These are phyloP conservation scores for Exophiala oligosperma DNA, from an alignment of 2,329 filamentous ascomycete genomes.

Conservation along the genomic window DNA sequence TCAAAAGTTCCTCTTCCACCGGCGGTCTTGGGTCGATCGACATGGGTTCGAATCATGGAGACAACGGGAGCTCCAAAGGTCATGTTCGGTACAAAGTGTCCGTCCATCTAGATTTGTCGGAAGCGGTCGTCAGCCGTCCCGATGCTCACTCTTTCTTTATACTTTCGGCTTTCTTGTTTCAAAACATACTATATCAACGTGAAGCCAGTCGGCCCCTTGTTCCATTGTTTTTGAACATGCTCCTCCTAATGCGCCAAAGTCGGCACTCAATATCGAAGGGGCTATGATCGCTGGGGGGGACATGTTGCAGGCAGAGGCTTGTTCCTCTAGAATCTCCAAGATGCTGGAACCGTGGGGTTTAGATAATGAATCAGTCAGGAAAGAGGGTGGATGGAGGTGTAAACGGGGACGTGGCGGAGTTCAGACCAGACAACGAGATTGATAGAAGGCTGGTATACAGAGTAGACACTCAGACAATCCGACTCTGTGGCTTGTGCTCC, in stretches of 20 bases:
- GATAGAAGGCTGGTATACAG: too few species aligned
- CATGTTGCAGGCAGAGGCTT: slow-evolving; percentile 56
- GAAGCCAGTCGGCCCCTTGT: slow-evolving; percentile 86
- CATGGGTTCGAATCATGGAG: slow-evolving; percentile 85
- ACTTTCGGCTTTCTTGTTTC: not conserved
- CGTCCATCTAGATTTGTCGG: slow-evolving; percentile 65
- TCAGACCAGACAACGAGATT: too few species aligned
- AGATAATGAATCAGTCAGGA: too few species aligned
- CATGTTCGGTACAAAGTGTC: slow-evolving; percentile 98
- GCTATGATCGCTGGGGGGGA: slow-evolving; percentile 90
- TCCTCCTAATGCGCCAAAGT: slow-evolving; percentile 85
- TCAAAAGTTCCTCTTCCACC: slow-evolving; percentile 91
- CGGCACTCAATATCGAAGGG: slow-evolving; percentile 95
- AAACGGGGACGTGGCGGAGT: too few species aligned
- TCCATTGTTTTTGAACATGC: slow-evolving; percentile 85
- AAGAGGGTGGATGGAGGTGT: too few species aligned
- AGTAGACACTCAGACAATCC: too few species aligned
- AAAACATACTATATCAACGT: slow-evolving; percentile 78
- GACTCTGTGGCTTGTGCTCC: too few species aligned
- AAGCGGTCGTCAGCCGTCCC: not conserved
- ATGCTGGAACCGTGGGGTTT: too few species aligned
- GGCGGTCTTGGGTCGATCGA: slow-evolving; percentile 68
- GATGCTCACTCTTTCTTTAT: not conserved
- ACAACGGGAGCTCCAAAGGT: slow-evolving; percentile 96
- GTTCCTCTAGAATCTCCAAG: too few species aligned